Conservation (phyloP, 208 protist species). For the Trichomonas vaginalis region DNA sequence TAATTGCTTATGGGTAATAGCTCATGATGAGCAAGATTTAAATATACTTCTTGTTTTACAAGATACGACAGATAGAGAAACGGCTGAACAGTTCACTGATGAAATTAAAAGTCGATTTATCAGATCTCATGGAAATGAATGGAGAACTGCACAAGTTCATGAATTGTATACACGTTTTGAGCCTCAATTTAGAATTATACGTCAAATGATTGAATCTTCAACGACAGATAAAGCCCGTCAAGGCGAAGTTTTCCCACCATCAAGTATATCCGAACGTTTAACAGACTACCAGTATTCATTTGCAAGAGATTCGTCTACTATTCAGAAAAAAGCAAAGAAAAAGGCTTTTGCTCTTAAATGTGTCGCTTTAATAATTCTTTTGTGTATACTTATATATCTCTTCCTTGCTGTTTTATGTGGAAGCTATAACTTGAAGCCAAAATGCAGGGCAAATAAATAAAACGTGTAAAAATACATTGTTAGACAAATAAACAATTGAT, state of each 20-base stretch:
- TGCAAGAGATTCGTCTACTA: not conserved
- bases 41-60: not conserved
- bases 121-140: not conserved
- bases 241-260: not conserved
- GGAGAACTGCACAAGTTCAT: not conserved
- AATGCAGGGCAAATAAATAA: too few relatives aligned
- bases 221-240: not conserved
- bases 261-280: not conserved
- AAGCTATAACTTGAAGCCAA: too few relatives aligned
- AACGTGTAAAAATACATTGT: too few relatives aligned
- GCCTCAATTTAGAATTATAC: not conserved
- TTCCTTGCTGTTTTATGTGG: too few relatives aligned
- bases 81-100: not conserved
- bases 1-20: not conserved
- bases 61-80: not conserved
- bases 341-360: not conserved
- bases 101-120: not conserved
- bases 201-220: not conserved
- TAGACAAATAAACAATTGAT: too few relatives aligned
- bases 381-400: not conserved
- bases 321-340: not conserved
- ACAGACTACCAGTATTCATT: not conserved
- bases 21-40: not conserved
- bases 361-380: not conserved
- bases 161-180: not conserved